These are phyloP conservation scores for Mycosphaerella sp. DNA, from an alignment of 2,329 filamentous ascomycete genomes.

Conservation along the genomic window DNA sequence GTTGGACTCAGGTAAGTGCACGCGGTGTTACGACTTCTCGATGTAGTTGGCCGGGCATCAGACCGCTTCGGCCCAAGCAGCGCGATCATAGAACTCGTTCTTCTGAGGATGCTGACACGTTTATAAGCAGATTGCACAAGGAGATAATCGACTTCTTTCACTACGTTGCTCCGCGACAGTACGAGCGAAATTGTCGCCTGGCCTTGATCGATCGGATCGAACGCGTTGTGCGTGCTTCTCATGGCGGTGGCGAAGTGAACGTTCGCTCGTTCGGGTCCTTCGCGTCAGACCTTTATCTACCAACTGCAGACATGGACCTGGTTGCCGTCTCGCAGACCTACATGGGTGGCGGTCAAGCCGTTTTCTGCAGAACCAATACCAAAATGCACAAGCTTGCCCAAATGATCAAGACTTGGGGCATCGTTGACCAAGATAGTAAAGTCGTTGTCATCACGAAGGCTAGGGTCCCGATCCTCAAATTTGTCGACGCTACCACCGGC, in stretches of 20 bases:
- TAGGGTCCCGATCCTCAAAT: slow-evolving; percentile 90
- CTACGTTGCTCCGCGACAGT: slow-evolving; percentile 68
- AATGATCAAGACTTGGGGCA: slow-evolving; percentile 48
- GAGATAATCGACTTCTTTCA: slow-evolving; percentile 87
- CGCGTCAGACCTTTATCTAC: slow-evolving; percentile 66
- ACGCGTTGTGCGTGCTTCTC: slow-evolving; percentile 46
- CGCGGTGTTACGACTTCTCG: neutral
- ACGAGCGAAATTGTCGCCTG: slow-evolving; percentile 68
- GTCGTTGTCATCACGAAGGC: slow-evolving; percentile 66
- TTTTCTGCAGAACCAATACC: slow-evolving; percentile 46
- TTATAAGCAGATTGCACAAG: slow-evolving; percentile 60
- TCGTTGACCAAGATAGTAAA: slow-evolving; percentile 52
- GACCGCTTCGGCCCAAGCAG: neutral
- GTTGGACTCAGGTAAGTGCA: slow-evolving; percentile 24
- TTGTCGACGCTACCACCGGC: slow-evolving; percentile 67
- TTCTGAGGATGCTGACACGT: slow-evolving; percentile 3
- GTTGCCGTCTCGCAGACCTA: slow-evolving; percentile 65
- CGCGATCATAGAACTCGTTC: neutral
- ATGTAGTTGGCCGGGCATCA: neutral
- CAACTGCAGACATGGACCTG: slow-evolving; percentile 87
- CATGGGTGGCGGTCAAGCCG: slow-evolving; percentile 47
- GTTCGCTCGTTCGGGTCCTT: slow-evolving; percentile 88
- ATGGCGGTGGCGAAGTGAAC: slow-evolving; percentile 42
- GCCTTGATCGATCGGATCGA: slow-evolving; percentile 66
- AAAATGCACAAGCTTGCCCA: slow-evolving; percentile 57